Evolutionary conservation across 208 protist genomes (phyloP).

Genomic region (Naegleria gruberi): DNA sequence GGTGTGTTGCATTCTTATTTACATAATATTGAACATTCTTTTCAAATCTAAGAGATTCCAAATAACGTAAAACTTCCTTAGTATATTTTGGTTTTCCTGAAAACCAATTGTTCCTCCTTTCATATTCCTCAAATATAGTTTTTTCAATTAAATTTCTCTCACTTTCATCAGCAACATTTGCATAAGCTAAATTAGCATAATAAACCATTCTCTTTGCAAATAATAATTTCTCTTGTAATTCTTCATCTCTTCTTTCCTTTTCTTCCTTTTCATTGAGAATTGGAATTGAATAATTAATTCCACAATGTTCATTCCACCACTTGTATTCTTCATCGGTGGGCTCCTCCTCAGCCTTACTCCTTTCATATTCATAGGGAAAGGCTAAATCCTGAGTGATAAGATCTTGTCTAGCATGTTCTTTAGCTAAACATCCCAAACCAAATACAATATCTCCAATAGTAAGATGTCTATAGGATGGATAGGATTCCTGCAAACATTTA

Average conservation of each 20-base stretch:
- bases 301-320: neutral
- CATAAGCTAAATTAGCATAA: neutral
- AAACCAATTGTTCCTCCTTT: neutral
- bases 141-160: neutral
- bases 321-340: neutral
- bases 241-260: neutral
- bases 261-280: neutral
- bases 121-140: neutral
- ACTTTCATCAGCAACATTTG: neutral
- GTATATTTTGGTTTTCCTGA: neutral
- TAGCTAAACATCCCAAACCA: neutral
- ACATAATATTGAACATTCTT: neutral
- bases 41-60: neutral
- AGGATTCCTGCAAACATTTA: neutral
- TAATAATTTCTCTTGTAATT: neutral
- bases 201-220: neutral
- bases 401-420: neutral
- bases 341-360: neutral
- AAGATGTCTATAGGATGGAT: neutral
- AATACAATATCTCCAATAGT: slow-evolving; percentile 9
- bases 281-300: neutral
- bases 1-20: neutral
- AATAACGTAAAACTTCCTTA: neutral
- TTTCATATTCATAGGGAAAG: neutral
- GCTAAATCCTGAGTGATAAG: neutral